Base-by-base conservation (phyloP, 441 rosid genomes). In the Erodium trifolium region DNA sequence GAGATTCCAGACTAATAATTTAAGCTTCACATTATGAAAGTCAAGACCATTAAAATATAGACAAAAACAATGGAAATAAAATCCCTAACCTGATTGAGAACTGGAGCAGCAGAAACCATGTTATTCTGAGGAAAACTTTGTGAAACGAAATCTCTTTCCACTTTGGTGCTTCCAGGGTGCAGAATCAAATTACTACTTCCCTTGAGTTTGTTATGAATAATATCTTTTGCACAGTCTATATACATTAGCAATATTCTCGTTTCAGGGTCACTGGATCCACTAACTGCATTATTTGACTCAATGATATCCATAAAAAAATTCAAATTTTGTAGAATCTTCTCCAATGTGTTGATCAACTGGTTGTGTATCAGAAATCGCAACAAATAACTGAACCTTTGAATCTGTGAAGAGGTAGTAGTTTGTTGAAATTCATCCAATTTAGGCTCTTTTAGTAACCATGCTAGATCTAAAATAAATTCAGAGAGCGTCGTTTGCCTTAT, bases 361-460 rank as follows among this genome's bases (percentile, higher is more conserved):
- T 81, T 81, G 31, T 80, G 78, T 67, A 88, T 69, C 78, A 92
- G 80, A 78, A 87, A 82, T 64, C 77, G 79, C 81, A 88, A 80
- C 68, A 94, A 75, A 51, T 78, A 77, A 76, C 72, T 82, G 72
- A 84, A 79, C 80, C 94, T 86, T 75, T 83, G 87, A 69, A 92
- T 89, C 84, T 86, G 91, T 60, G 83, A 82, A 67, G 86, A 78
- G 69, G 82, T 70, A 70, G 80, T 67, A 7, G 60, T 70, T 63
- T 65, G 76, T 71, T 82, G 82, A 67, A 79, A 70, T 77, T 72
- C 79, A 75, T 90, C 97, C 63, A 77, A 64, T 39, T 80, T 71
- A 41, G 94, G 96, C 66, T 76, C 84, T 78, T 79, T 87, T 65
- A 92, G 82, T 65, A 90, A 76, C 99, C 99, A 94, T 13, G 91